Evolutionary conservation across 257 asterid genomes (phyloP).

Genomic region (Fraxinus cuspidata): DNA sequence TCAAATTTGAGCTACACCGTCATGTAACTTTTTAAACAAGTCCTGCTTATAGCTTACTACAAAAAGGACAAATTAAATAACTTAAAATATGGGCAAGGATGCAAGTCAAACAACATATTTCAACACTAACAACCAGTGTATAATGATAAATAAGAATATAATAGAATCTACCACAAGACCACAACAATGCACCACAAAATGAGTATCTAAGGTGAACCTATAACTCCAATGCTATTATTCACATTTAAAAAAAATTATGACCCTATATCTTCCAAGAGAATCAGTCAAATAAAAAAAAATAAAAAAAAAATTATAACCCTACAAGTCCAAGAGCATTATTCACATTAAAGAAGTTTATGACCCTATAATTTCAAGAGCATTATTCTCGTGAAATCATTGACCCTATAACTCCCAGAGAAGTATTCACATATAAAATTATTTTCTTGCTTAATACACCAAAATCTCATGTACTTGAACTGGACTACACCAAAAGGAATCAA

Average conservation of each 20-base stretch:
- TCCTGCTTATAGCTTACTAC: conserved; percentile 16
- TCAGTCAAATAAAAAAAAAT: neutral
- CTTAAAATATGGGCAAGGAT: neutral
- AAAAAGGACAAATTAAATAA: neutral
- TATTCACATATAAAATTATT: neutral
- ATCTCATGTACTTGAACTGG: neutral
- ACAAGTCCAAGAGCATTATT: neutral
- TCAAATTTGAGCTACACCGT: neutral
- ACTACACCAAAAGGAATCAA: neutral
- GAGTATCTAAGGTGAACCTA: neutral
- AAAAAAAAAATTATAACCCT: neutral
- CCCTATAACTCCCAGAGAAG: neutral
- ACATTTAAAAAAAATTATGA: neutral
- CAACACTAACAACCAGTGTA: neutral
- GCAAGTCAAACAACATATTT: conserved; percentile 13
- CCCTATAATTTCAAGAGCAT: neutral
- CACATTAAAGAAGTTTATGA: neutral
- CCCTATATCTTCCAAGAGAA: neutral
- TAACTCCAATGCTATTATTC: neutral
- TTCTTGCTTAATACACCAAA: neutral
- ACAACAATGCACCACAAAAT: neutral
- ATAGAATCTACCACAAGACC: neutral
- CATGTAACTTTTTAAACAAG: conserved; percentile 2
- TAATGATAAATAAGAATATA: neutral
- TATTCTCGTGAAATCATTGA: neutral